Evolutionary conservation across 2,329 filamentous ascomycete species (phyloP), one percentile per base, ranked within the genome.

Genomic region (Parasarocladium wereldwijsianum): DNA sequence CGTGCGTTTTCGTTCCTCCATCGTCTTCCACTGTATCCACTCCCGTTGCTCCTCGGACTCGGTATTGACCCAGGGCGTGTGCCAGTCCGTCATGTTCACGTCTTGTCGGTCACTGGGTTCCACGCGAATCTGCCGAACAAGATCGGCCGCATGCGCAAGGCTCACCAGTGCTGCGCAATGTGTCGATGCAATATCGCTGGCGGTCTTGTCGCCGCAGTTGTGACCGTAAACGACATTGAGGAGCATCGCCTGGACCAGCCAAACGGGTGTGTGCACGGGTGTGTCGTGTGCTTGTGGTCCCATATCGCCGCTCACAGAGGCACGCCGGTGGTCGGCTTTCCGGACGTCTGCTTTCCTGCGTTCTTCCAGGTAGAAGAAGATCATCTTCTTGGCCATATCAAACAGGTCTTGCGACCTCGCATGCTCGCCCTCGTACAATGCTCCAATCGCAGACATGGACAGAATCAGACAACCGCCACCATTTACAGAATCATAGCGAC

Each of bases 191-290:
- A 93, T 92, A 48, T 94, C 85, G 36, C 82, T 84, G 14, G 84
- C 80, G 32, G 75, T 77, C 57, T 92, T 87, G 50, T 96, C 87
- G 21, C 82, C 84, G 49, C 85, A 93, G 41, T 93, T 92, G 51
- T 94, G 83, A 10, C 87, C 87, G 48, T 93, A 96, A 11, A 94
- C 81, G 21, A 96, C 82, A 47, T 93, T 96, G 29, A 98, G 65
- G 7, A 96, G 62, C 87, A 96, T 96, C 1, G 87, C 84, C 53
- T 96, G 90, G 11, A 96, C 85, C 16, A 98, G 66, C 86, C 87
- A 96, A 23, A 94, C 65, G 1, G 87, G 87, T 3, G 86, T 87
- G 40, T 83, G 74, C 22, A 74, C 67, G 11, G 72, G 64, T 29
- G 66, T 66, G 34, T 83, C 77, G 32, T 62, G 55, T 12, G 53